Conservation (phyloP, 108 stramenopile species). For the Nitzschia palea region DNA sequence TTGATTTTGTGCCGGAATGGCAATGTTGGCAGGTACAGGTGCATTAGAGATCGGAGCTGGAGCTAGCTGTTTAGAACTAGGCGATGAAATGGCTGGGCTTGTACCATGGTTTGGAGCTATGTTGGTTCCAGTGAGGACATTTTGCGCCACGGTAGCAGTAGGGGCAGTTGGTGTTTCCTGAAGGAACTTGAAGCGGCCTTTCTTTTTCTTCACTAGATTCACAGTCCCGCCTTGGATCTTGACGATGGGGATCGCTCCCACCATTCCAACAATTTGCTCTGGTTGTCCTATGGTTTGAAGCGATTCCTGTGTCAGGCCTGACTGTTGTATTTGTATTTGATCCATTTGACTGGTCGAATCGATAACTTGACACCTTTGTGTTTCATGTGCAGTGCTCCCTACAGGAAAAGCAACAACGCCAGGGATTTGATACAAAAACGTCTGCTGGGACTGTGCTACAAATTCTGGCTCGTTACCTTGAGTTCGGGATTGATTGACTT, state of each 20-base stretch:
- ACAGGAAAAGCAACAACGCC: constrained; percentile 27
- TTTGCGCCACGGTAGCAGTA: not conserved
- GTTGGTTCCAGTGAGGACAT: not conserved
- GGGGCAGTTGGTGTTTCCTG: constrained; percentile 31
- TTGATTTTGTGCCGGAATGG: constrained; percentile 17
- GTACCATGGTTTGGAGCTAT: not conserved
- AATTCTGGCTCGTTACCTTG: not conserved
- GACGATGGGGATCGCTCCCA: constrained; percentile 41
- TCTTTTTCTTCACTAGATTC: constrained; percentile 41
- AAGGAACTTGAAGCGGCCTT: constrained; percentile 45
- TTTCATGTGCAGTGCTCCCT: not conserved
- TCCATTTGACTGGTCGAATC: constrained; percentile 2
- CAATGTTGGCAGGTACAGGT: constrained; percentile 6
- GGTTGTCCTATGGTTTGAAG: not conserved
- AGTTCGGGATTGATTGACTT: not conserved
- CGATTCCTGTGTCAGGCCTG: not conserved
- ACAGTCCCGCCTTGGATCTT: constrained; percentile 27
- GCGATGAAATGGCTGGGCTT: not conserved
- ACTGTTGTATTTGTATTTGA: not conserved
- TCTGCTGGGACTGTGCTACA: constrained; percentile 15
- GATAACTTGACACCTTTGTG: not conserved
- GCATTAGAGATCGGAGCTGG: not conserved
- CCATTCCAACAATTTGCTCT: constrained; percentile 40
- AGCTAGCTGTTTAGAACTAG: not conserved
- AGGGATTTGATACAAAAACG: constrained; percentile 26